Conservation (phyloP, 2,329 filamentous ascomycete genomes). For the Trichoderma hamatum region DNA sequence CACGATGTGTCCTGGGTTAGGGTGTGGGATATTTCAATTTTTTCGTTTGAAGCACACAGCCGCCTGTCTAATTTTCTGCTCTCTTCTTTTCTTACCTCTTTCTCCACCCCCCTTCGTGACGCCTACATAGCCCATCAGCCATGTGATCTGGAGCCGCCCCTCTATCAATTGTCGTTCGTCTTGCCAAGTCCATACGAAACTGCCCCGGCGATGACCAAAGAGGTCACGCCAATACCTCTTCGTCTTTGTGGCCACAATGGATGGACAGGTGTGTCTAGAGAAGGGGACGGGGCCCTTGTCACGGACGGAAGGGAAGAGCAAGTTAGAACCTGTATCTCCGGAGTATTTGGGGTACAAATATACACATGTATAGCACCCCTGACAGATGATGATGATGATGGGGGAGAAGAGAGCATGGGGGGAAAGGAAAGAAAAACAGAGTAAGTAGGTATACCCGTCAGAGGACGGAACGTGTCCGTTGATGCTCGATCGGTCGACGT, state of each 20-base stretch:
- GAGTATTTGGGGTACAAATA: neutral
- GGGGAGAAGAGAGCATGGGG: neutral
- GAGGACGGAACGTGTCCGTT: slow-evolving; percentile 17
- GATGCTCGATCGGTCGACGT: slow-evolving; percentile 24
- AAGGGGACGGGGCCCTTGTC: neutral
- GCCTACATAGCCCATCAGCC: slow-evolving; percentile 23
- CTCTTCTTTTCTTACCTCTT: neutral
- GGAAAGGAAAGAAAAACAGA: neutral
- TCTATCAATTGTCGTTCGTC: neutral
- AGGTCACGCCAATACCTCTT: neutral
- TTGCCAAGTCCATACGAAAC: neutral
- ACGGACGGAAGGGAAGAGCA: neutral
- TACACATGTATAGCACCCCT: neutral
- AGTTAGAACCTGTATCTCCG: neutral
- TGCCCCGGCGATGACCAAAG: slow-evolving; percentile 2
- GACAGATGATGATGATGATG: neutral
- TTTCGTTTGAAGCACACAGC: slow-evolving; percentile 5
- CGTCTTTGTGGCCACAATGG: neutral
- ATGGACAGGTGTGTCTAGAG: slow-evolving; percentile 15
- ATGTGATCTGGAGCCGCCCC: slow-evolving; percentile 26
- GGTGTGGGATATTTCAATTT: slow-evolving; percentile 7
- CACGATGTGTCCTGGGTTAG: neutral
- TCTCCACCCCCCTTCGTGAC: slow-evolving; percentile 12
- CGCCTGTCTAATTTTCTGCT: neutral
- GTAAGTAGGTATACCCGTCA: neutral